A percentile compares a stretch with the other conserved stretches of the same genome.
Evolutionary conservation across 169 alveolate genomes (phyloP).

Genomic region (Plasmodium fragile): DNA sequence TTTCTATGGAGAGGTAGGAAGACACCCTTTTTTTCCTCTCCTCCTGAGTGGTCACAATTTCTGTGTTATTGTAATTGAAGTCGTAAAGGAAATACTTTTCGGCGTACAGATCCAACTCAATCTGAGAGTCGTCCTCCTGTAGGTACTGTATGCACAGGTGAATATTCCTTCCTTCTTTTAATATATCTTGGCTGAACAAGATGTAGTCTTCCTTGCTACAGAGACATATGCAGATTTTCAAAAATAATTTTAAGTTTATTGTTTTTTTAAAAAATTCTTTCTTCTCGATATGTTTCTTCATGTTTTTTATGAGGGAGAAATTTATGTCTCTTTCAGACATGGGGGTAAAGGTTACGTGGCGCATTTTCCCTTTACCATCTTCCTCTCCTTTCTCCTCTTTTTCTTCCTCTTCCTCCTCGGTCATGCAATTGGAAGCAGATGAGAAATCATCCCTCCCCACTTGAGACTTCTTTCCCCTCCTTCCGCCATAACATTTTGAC

Average conservation of each 20-base stretch:
- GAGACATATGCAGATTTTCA: slow-evolving; percentile 18
- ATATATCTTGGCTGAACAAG: slow-evolving; percentile 28
- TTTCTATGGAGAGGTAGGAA: slow-evolving; percentile 40
- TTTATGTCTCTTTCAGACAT: slow-evolving; percentile 6
- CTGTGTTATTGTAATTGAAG: slow-evolving; percentile 17
- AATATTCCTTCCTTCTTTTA: slow-evolving; percentile 22
- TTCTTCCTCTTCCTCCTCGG: not conserved
- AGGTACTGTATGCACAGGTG: slow-evolving; percentile 24
- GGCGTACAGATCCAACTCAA: slow-evolving; percentile 8
- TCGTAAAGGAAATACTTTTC: slow-evolving; percentile 25
- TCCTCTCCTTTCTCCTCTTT: too few relatives aligned
- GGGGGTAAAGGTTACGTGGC: not conserved
- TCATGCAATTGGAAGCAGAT: not conserved
- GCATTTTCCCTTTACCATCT: not conserved
- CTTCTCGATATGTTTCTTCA: slow-evolving; percentile 35
- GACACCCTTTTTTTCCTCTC: slow-evolving; percentile 12
- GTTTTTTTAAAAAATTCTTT: slow-evolving; percentile 44
- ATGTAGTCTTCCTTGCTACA: slow-evolving; percentile 24
- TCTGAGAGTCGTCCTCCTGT: slow-evolving; percentile 13
- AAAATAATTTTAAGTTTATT: not conserved
- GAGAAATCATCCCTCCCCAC: not conserved
- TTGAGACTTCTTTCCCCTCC: not conserved
- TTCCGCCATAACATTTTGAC: not conserved
- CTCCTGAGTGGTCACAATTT: slow-evolving; percentile 7
- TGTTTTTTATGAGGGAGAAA: slow-evolving; percentile 13